Conservation (phyloP, 306 rosid genomes). For the Begonia loranthoides region DNA sequence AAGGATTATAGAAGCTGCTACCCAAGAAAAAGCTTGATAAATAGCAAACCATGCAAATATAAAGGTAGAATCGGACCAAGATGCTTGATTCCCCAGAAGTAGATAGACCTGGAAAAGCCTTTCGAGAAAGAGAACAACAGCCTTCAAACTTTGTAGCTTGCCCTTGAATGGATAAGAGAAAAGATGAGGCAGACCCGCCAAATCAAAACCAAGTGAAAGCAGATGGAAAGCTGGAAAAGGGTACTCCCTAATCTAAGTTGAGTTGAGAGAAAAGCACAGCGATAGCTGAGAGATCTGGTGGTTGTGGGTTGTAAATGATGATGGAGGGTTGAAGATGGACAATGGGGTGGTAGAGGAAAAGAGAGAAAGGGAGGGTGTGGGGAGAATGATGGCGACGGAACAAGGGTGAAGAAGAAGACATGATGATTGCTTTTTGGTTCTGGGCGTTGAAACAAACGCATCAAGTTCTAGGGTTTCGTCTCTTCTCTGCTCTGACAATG, state of each 20-base stretch:
- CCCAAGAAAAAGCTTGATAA: no score
- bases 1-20: no score
- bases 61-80: conserved; percentile 48
- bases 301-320: conserved; percentile 41
- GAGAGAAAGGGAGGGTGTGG: conserved; percentile 13
- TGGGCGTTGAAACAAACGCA: conserved; percentile 30
- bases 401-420: conserved; percentile 78
- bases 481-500: conserved; percentile 10
- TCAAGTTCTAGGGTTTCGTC: conserved; percentile 16
- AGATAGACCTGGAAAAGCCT: neutral
- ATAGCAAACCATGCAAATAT: no score
- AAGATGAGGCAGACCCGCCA: no score
- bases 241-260: neutral
- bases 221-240: no score
- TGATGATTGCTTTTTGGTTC: conserved; percentile 29
- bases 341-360: conserved; percentile 27
- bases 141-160: neutral
- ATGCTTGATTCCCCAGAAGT: conserved; percentile 82
- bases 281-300: conserved; percentile 25
- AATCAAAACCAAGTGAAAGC: no score
- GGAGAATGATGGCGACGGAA: conserved; percentile 19
- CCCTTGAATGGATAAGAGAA: conserved; percentile 5
- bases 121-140: neutral
- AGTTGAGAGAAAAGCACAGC: conserved; percentile 4
- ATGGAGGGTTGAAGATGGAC: conserved; percentile 27